Evolutionary conservation across 805 yeast genomes (phyloP), one percentile per base, ranked within the genome.

Genomic region (Saturnispora dispora): DNA sequence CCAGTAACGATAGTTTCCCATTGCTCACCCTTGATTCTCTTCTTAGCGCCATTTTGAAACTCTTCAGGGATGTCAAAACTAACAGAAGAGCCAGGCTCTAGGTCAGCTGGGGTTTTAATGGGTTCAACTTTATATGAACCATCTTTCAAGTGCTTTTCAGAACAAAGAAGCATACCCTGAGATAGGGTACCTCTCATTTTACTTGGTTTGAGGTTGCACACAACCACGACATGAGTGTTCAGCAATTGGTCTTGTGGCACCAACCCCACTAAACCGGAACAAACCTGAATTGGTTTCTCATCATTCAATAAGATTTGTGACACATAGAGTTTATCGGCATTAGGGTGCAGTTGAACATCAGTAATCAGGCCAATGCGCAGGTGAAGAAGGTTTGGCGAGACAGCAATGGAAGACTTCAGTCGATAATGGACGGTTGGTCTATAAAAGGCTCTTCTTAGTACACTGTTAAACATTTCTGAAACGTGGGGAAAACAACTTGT

Each of bases 161-260:
- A 81, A n/a, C 87, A 86, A 20, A 83, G 59, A 1, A 83, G 58
- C 88, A 83, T 83, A 0, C 84, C 86, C 55, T 81, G 78, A 2
- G 85, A 80, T 40, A 59, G 61, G 20, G 76, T 73, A 1, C 88
- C 88, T 54, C 87, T 67, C 76, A 83, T 75, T 60, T 80, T 81
- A 10, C 80, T 71, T 3, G 81, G 76, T 57, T 81, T 82, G 62
- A 83, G 63, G 58, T 83, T 83, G 5, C 75, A 71, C 20, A 81
- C 69, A 2, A 83, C 67, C 0, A 81, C 80, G 3, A 82, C 83
- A 23, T 66, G 58, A 4, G 68, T 63, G 28, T 66, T 59, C 4
- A 66, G 53, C 58, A 83, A 58, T 23, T 69, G 56, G 0, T 70
- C 72, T 5, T 56, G 55, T 0, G 78, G 68, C 1, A 80, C 59